Evolutionary conservation across 2,329 filamentous ascomycete genomes (phyloP).

Genomic region (Parafenestella ontariensis): DNA sequence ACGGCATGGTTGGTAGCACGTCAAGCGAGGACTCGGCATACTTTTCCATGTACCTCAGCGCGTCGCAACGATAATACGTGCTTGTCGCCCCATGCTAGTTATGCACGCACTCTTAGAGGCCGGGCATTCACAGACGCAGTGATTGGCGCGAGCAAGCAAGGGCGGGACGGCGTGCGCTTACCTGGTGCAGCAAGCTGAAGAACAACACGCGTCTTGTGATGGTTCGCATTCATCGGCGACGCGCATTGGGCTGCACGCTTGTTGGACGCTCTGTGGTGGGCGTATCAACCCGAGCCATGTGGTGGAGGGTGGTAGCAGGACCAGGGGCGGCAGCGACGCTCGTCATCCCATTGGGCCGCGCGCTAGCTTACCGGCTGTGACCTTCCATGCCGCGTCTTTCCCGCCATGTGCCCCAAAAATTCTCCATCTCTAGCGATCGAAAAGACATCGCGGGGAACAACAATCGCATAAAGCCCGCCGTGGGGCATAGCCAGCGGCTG

Average conservation of each 20-base stretch:
- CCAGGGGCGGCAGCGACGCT: slow-evolving; percentile 7
- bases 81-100: slow-evolving; percentile 1
- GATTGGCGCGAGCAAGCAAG: not conserved
- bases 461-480: slow-evolving; percentile 6
- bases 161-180: not conserved
- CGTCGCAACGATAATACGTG: not conserved
- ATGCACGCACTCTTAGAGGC: not conserved
- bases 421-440: slow-evolving; percentile 26
- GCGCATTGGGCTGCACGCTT: not conserved
- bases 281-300: slow-evolving; percentile 25
- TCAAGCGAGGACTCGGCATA: slow-evolving; percentile 6
- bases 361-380: slow-evolving; percentile 9
- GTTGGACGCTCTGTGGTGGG: slow-evolving; percentile 3
- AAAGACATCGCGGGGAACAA: slow-evolving; percentile 10
- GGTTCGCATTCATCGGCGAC: not conserved
- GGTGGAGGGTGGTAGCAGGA: slow-evolving; percentile 20
- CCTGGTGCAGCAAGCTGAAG: not conserved
- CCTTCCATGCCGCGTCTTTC: slow-evolving; percentile 1
- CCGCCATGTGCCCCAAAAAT: slow-evolving; percentile 15
- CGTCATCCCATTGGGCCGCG: slow-evolving; percentile 18
- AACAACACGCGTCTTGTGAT: not conserved
- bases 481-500: not conserved
- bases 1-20: slow-evolving; percentile 3
- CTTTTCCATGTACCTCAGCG: not conserved
- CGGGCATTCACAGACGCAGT: not conserved